Evolutionary conservation across 1,139 yeast species (phyloP), one percentile per base, ranked within the genome.

Genomic region (Candida sp.): DNA sequence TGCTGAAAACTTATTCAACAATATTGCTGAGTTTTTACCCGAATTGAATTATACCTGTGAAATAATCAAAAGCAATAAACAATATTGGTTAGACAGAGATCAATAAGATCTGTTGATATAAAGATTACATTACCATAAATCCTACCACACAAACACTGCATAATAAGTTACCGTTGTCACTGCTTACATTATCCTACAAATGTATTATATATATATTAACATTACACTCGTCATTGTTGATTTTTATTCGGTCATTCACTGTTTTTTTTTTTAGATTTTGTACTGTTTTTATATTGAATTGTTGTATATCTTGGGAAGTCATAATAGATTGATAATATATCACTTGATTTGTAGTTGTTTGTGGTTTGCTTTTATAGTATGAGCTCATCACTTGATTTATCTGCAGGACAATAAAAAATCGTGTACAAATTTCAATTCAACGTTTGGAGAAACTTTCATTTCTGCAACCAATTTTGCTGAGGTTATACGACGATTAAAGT

Each of bases 1-100:
- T 73, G 97, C 96, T 7, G 81, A 75, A 51, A 84, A 82, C 42
- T 78, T 89, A 58, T 91, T 90, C 64, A 66, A 68, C 43, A 83
- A 81, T 52, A 78, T 89, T 30, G 75, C 79, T 22, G 73, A 73
- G 35, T 70, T 76, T 27, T 70, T 84, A 42, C 85, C 87, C 1
- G 79, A 77, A 45, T 65, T 85, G 49, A 60, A 63, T 42, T 85
- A 76, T 55, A 69, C 87, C 35, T 61, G 74, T 41, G 74, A 72
- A 22, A 73, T 76, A 36, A 69, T 79, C 23, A 59, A 62, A 43
- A 68, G 63, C 44, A 79, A 79, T 55, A 73, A 70, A 52, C 57
- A 55, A 41, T 72, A 63, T 51, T 78, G 82, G 83, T 46, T 62
- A 5, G 29, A 37, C 12, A 15, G 39, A 27, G 39, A 37, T 21